phyloP scores from a whole-genome alignment of 768 basidiomycete genomes.

The Tricholoma sp. region DNA sequence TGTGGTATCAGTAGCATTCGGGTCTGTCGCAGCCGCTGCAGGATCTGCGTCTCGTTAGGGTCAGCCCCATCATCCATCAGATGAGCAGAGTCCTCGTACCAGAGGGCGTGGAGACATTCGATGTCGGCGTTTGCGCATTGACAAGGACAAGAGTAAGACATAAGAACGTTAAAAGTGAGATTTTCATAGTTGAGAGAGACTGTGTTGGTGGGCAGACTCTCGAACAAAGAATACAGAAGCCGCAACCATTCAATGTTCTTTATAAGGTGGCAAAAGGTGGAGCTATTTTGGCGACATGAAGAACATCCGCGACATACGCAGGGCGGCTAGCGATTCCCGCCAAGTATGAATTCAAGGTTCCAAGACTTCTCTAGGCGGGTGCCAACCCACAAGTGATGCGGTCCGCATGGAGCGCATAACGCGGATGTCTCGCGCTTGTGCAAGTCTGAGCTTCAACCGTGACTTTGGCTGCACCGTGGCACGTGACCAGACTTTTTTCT shows the following conservation, averaged over 20 bases:
- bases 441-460: no score
- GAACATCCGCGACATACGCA: not conserved
- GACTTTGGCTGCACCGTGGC: no score
- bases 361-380: not conserved
- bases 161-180: not conserved
- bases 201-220: not conserved
- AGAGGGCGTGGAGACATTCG: no score
- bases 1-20: not conserved
- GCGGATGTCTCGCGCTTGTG: not conserved
- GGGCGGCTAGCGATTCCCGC: not conserved
- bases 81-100: not conserved
- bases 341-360: not conserved
- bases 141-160: not conserved
- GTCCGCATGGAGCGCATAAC: not conserved
- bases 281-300: not conserved
- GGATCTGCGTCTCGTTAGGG: not conserved
- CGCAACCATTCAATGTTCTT: not conserved
- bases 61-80: not conserved
- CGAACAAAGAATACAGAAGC: not conserved
- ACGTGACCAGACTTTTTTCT: constrained; percentile 14
- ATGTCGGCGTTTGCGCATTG: not conserved
- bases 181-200: not conserved
- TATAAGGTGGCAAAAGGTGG: not conserved
- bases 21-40: no score
- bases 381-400: not conserved